These are phyloP conservation scores for Zopfochytrium polystomum DNA, from an alignment of 371 early-diverging fungal species.

Conservation along the genomic window DNA sequence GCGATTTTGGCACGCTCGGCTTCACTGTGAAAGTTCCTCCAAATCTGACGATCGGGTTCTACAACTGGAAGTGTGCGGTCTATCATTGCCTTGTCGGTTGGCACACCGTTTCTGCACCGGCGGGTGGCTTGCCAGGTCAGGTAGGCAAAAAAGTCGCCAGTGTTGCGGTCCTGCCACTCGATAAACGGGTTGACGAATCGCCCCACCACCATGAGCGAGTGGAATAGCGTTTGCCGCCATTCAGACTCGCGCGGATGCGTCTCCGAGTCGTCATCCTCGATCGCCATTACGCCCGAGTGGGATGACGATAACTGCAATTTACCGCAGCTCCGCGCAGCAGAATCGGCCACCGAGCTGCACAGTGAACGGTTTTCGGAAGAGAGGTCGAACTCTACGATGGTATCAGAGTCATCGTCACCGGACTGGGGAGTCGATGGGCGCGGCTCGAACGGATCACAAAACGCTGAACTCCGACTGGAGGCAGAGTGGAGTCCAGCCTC, in stretches of 20 bases:
- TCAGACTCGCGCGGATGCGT: background rate
- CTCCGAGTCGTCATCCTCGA: background rate
- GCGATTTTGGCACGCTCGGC: background rate
- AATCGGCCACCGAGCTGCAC: background rate
- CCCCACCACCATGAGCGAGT: constrained; percentile 46
- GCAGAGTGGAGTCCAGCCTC: background rate
- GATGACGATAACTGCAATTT: too few species aligned
- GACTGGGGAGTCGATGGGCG: background rate
- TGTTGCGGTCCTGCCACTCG: constrained; percentile 59
- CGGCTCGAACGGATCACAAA: background rate
- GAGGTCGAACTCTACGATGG: too few species aligned
- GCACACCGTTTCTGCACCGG: constrained; percentile 48
- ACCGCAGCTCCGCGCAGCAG: background rate
- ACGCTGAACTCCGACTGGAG: background rate
- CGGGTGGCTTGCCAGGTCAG: constrained; percentile 44
- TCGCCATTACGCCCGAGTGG: too few species aligned
- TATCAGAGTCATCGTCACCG: background rate
- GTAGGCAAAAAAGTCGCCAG: constrained; percentile 42
- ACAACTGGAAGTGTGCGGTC: constrained; percentile 46
- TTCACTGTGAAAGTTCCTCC: constrained; percentile 4
- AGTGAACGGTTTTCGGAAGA: too few species aligned
- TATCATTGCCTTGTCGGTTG: constrained; percentile 35
- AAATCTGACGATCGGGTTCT: constrained; percentile 44
- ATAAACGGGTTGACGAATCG: constrained; percentile 62
- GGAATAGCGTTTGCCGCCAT: constrained; percentile 34